Evolutionary conservation across 1,284 basidiomycete genomes (phyloP).

Genomic region (Rhodotorula sp.): DNA sequence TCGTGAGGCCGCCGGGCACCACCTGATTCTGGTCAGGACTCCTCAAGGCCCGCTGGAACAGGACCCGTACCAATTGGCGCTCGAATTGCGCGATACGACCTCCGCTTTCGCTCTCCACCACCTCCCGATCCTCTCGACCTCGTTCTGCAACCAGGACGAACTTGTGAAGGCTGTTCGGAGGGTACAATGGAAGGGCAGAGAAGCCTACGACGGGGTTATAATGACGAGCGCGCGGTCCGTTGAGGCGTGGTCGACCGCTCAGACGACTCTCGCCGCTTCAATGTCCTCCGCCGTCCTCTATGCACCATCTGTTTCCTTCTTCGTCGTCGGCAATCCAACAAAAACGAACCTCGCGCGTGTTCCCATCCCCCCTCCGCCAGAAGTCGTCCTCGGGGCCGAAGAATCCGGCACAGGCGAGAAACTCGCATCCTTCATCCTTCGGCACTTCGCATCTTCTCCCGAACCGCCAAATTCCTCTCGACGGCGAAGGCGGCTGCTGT

Average conservation of each 20-base stretch:
- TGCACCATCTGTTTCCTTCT: conserved; percentile 58
- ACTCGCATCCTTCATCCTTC: conserved; percentile 63
- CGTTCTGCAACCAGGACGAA: conserved; percentile 54
- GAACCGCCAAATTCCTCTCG: background rate
- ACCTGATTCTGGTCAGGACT: conserved; percentile 41
- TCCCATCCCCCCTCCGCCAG: conserved; percentile 47
- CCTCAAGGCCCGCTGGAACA: conserved; percentile 13
- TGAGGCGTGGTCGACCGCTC: conserved; percentile 59
- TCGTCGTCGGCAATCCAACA: conserved; percentile 65
- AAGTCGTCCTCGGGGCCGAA: conserved; percentile 58
- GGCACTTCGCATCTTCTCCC: conserved; percentile 8
- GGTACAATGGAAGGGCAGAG: conserved; percentile 39
- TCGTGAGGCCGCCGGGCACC: background rate
- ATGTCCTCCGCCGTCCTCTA: background rate
- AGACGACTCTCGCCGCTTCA: background rate
- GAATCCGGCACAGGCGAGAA: conserved; percentile 63
- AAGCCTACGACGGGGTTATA: conserved; percentile 59
- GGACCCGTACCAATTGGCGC: conserved; percentile 57
- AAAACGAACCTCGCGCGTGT: conserved; percentile 6
- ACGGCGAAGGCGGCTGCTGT: conserved; percentile 54
- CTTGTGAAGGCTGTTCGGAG: conserved; percentile 53
- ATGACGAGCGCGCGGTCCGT: conserved; percentile 69
- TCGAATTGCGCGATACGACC: background rate
- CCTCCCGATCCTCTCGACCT: conserved; percentile 66
- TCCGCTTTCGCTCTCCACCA: conserved; percentile 50